Evolutionary conservation across 2,329 filamentous ascomycete species (phyloP).

Genomic region (Cladosporium velox): DNA sequence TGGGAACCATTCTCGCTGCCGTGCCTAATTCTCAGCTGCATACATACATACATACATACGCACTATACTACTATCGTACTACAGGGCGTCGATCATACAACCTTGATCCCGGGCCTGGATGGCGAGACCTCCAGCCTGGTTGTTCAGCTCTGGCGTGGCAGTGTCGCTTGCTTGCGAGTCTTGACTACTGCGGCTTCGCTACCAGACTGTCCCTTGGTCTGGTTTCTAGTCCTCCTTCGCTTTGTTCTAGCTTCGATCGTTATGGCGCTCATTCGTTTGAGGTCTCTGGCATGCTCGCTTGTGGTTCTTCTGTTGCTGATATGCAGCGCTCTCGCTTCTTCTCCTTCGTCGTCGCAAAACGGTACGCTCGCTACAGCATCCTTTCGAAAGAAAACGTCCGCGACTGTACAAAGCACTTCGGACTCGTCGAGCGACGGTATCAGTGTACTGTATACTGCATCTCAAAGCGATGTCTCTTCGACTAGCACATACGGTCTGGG

Average conservation of each 20-base stretch:
- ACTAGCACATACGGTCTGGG: background rate
- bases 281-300: background rate
- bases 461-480: background rate
- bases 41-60: background rate
- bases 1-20: background rate
- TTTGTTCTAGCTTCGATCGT: background rate
- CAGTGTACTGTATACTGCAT: background rate
- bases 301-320: background rate
- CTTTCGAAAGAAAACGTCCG: background rate
- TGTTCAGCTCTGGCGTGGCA: background rate
- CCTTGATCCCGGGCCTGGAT: background rate
- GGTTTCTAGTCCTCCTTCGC: background rate
- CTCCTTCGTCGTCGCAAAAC: background rate
- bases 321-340: background rate
- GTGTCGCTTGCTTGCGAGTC: background rate
- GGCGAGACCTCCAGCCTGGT: background rate
- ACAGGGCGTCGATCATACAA: background rate
- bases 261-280: background rate
- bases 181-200: background rate
- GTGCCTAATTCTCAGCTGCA: background rate
- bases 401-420: background rate
- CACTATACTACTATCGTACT: background rate
- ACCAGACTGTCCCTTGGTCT: background rate
- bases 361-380: background rate
- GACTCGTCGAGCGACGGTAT: background rate